Evolutionary conservation across 805 yeast genomes (phyloP).

Genomic region (Cephaloascus albidus): DNA sequence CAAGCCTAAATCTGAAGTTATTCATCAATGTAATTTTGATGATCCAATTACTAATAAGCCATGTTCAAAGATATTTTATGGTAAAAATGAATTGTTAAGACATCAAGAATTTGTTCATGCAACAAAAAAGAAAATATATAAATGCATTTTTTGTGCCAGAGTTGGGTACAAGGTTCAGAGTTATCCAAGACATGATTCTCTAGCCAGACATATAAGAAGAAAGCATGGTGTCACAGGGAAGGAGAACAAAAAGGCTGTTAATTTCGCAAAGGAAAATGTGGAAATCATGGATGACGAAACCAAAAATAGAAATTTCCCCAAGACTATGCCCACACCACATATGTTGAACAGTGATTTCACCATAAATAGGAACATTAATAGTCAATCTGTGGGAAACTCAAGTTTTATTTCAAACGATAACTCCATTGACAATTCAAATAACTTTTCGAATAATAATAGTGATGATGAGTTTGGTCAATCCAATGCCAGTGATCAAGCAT

Average conservation of each 20-base stretch:
- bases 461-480: too few species aligned
- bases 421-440: too few species aligned
- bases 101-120: conserved; percentile 40
- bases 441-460: too few species aligned
- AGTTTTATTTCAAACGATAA: too few species aligned
- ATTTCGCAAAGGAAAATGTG: conserved; percentile 31
- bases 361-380: conserved; percentile 16
- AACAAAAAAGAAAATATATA: conserved; percentile 28
- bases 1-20: conserved; percentile 14
- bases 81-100: conserved; percentile 30
- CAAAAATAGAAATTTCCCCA: conserved; percentile 3
- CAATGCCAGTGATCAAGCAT: too few species aligned
- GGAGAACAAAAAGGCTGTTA: conserved; percentile 33
- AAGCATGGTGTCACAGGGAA: conserved; percentile 35
- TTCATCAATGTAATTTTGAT: conserved; percentile 30
- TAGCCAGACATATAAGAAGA: conserved; percentile 32
- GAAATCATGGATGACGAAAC: conserved; percentile 23
- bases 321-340: conserved; percentile 20
- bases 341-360: conserved; percentile 20
- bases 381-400: too few species aligned
- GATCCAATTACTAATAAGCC: conserved; percentile 21
- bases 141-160: conserved; percentile 28
- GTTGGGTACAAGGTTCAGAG: conserved; percentile 25
- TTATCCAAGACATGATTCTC: conserved; percentile 33
- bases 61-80: conserved; percentile 31